Base-by-base conservation (phyloP, 768 basidiomycete genomes). In the Gymnopilus dilepis region DNA sequence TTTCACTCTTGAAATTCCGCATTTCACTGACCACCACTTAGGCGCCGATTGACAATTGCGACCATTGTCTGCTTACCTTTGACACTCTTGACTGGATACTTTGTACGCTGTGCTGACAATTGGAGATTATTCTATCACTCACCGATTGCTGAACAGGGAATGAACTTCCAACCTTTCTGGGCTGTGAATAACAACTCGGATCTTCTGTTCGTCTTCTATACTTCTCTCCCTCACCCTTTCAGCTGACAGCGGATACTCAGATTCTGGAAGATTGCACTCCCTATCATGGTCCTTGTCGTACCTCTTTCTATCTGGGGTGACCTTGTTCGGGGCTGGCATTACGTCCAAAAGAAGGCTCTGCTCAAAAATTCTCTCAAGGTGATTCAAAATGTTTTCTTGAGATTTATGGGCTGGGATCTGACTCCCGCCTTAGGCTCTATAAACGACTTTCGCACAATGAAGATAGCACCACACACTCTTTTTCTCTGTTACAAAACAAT, bases 51-150 rank as follows among this genome's bases (percentile, higher is more conserved):
- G 40, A 90, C 88, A 6, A 74, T 89, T 13, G 85, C 84, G 3
- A 91, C 88, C 0, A 87, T 91, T 67, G 85, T 89, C 67, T 90
- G 86, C 78, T 73, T 91, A 8, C 89, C 89, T 1, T 74, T 91
- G 58, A 89, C 89, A 3, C 76, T 90, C 8, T 79, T 90, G 19
- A 90, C 88, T 19, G 87, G 88, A 51, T 90, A 88, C 73, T 90
- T 90, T 66, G 73, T 79, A 65, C 53, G 34, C 15, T 2, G 11
- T 8, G 62, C 41, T 48, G 47, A 15, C 24, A 56, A 43, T 13
- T 61, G 42, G 37, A 42, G 52, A 30, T 38, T 7, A 21, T 24
- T 37, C 22, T 41, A 13, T 31, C 15, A 40, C 21, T 33, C 19
- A 13, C 33, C 8, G 13, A 9, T 40, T 5, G 19, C n/a, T 58